phyloP scores from a whole-genome alignment of 306 rosid genomes.

The Rosa lucieae region DNA sequence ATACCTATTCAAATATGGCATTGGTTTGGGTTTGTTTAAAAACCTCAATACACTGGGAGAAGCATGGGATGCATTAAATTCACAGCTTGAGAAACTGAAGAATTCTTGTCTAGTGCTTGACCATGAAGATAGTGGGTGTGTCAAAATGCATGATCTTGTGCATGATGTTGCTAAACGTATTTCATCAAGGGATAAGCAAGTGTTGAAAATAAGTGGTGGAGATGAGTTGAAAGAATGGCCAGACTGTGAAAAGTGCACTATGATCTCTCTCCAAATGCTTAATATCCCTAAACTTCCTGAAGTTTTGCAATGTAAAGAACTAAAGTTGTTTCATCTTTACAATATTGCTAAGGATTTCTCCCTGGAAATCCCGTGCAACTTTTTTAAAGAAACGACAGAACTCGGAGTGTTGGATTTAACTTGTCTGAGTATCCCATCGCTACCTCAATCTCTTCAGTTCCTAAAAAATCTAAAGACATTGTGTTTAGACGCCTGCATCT shows the following conservation, averaged over 20 bases:
- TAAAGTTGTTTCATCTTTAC: not conserved
- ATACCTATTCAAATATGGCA: not conserved
- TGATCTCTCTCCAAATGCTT: not conserved
- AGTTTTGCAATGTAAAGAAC: not conserved
- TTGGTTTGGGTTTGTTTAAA: not conserved
- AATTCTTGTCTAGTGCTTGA: not conserved
- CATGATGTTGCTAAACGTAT: not conserved
- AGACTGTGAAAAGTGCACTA: not conserved
- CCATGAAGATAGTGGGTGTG: rapidly evolving
- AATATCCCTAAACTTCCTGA: conserved; percentile 3
- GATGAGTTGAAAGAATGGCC: not conserved
- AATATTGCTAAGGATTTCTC: not conserved
- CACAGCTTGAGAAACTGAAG: not conserved
- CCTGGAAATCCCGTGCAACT: conserved; percentile 4
- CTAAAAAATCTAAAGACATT: conserved; percentile 26
- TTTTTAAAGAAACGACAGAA: conserved; percentile 17
- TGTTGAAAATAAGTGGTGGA: not conserved
- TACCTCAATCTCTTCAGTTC: conserved; percentile 21
- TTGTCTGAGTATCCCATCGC: not conserved
- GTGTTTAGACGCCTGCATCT: conserved; percentile 32
- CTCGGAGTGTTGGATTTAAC: conserved; percentile 23
- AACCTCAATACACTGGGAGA: not conserved
- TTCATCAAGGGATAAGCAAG: not conserved
- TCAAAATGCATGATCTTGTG: conserved; percentile 16
- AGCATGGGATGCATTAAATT: not conserved